Conservation (phyloP, 1,139 yeast species). For the Zhuliangozyma parablackwelliae region DNA sequence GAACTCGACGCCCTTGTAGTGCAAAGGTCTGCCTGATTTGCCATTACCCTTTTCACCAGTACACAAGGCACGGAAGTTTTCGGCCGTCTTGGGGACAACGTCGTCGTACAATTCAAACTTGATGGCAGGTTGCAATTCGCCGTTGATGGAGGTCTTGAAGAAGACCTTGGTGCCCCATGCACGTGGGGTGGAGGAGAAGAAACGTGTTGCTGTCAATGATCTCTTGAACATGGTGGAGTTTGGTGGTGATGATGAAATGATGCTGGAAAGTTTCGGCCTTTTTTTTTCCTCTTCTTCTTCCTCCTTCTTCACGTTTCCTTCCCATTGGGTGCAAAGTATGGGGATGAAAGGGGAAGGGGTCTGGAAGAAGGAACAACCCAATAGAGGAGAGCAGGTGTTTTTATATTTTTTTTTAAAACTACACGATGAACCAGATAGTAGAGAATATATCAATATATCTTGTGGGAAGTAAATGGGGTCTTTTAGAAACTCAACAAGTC, state of each 20-base stretch:
- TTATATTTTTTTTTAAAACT: too few relatives aligned
- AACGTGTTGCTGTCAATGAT: constrained; percentile 14
- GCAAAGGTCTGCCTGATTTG: not conserved
- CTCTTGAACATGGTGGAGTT: not conserved
- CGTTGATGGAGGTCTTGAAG: constrained; percentile 34
- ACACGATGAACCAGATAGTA: not conserved
- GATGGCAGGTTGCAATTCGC: constrained; percentile 26
- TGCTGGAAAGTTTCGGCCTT: not conserved
- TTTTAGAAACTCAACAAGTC: constrained; percentile 31
- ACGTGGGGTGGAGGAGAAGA: constrained; percentile 27
- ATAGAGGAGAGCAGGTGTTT: not conserved
- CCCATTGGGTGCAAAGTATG: not conserved
- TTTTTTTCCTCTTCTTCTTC: too few relatives aligned
- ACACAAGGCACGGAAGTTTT: constrained; percentile 90
- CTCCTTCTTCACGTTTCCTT: not conserved
- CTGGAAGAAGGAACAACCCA: not conserved
- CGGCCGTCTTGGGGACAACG: constrained; percentile 92
- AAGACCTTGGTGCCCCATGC: constrained; percentile 32
- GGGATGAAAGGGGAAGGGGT: not conserved
- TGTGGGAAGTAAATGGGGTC: not conserved
- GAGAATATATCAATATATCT: not conserved
- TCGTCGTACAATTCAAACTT: constrained; percentile 70
- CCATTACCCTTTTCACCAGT: constrained; percentile 97
- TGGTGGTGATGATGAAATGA: not conserved
- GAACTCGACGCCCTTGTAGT: constrained; percentile 49